These are phyloP conservation scores for Diaporthe capsici DNA, from an alignment of 2,329 filamentous ascomycete species.

Conservation along the genomic window DNA sequence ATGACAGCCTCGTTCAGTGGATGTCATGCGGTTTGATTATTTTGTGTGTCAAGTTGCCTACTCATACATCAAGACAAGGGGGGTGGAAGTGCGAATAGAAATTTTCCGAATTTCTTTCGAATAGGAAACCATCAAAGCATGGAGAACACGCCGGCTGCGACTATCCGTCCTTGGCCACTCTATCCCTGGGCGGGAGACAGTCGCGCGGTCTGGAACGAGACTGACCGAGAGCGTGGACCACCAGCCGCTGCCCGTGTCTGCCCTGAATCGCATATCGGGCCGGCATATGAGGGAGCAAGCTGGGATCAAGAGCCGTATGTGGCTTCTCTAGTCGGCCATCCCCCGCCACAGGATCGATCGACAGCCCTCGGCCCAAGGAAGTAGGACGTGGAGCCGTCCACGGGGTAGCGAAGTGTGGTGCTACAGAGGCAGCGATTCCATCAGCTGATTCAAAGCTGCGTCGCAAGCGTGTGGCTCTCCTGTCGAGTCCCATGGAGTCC, in stretches of 20 bases:
- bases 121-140: constrained; percentile 1
- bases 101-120: neutral
- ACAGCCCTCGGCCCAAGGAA: neutral
- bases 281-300: constrained; percentile 27
- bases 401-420: constrained; percentile 18
- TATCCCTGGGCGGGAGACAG: neutral
- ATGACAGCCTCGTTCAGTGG: constrained; percentile 1
- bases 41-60: constrained; percentile 19
- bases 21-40: constrained; percentile 5
- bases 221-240: constrained; percentile 23
- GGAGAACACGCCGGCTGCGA: constrained; percentile 11
- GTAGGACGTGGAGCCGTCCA: neutral
- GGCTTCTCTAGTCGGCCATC: constrained; percentile 8
- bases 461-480: constrained; percentile 21
- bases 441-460: constrained; percentile 26
- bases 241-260: constrained; percentile 20
- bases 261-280: constrained; percentile 4
- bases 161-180: constrained; percentile 4
- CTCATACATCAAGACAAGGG: neutral
- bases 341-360: constrained; percentile 21
- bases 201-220: constrained; percentile 21
- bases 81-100: neutral
- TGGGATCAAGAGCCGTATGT: constrained; percentile 14
- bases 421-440: constrained; percentile 26
- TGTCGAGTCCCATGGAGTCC: neutral